Conservation (phyloP, 1,139 yeast species). For the Debaryomyces fabryi region DNA sequence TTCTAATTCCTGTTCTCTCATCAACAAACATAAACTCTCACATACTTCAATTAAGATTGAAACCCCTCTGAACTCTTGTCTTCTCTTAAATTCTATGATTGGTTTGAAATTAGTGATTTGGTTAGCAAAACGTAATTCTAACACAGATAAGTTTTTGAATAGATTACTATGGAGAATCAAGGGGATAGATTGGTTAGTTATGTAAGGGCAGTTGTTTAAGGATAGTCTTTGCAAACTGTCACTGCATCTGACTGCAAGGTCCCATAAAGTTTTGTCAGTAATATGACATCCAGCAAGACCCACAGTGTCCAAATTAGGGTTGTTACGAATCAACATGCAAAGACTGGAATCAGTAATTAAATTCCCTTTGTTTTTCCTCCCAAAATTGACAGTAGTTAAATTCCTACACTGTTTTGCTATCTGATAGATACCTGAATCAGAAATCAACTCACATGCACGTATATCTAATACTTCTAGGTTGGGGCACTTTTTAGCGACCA, state of each 20-base stretch:
- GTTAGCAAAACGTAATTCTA: slow-evolving; percentile 71
- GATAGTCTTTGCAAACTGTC: slow-evolving; percentile 65
- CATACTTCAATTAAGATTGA: slow-evolving; percentile 76
- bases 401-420: slow-evolving; percentile 62
- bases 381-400: slow-evolving; percentile 67
- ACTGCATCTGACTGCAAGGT: slow-evolving; percentile 66
- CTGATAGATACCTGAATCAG: slow-evolving; percentile 73
- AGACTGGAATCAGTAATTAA: slow-evolving; percentile 73
- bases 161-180: slow-evolving; percentile 55
- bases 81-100: slow-evolving; percentile 66
- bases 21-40: slow-evolving; percentile 60
- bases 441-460: slow-evolving; percentile 79
- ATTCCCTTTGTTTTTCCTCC: slow-evolving; percentile 73
- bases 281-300: slow-evolving; percentile 90
- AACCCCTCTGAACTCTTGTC: slow-evolving; percentile 54
- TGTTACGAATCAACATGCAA: slow-evolving; percentile 55
- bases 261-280: slow-evolving; percentile 80
- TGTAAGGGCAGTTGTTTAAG: slow-evolving; percentile 68
- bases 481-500: slow-evolving; percentile 59
- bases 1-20: slow-evolving; percentile 63
- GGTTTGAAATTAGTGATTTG: slow-evolving; percentile 63
- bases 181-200: slow-evolving; percentile 72
- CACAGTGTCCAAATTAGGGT: slow-evolving; percentile 61
- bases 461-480: slow-evolving; percentile 68
- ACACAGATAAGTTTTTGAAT: slow-evolving; percentile 65